Conservation (phyloP, 176 grass and related monocot species). For the Paspalum vaginatum region DNA sequence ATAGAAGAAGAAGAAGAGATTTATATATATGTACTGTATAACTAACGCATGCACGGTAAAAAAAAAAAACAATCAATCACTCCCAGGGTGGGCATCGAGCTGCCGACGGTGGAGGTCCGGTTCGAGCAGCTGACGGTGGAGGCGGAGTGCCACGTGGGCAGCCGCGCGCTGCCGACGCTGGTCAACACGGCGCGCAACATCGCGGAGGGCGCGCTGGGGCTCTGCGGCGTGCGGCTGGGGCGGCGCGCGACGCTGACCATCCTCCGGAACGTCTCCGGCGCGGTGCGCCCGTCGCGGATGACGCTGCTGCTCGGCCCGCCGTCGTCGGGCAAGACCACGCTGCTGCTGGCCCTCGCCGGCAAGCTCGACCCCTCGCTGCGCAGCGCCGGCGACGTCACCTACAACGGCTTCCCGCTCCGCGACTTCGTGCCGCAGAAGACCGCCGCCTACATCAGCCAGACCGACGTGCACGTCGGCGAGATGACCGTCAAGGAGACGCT, state of each 20-base stretch:
- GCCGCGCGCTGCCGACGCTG: slow-evolving; percentile 83
- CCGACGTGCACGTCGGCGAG: slow-evolving; percentile 87
- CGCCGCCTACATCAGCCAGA: slow-evolving; percentile 98
- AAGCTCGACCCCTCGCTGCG: slow-evolving; percentile 76
- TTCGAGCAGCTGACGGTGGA: slow-evolving; percentile 76
- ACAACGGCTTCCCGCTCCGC: slow-evolving; percentile 69
- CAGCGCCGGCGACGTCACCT: slow-evolving; percentile 61
- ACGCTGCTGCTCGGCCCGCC: slow-evolving; percentile 91
- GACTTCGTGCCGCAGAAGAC: slow-evolving; percentile 98
- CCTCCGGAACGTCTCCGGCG: slow-evolving; percentile 69
- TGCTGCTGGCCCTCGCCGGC: slow-evolving; percentile 83
- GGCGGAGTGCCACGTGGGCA: slow-evolving; percentile 79
- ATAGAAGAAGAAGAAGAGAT: too few relatives aligned
- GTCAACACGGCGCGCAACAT: slow-evolving; percentile 75
- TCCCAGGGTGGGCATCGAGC: slow-evolving; percentile 91
- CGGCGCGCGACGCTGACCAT: slow-evolving; percentile 66
- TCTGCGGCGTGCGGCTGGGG: slow-evolving; percentile 47
- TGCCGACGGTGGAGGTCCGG: slow-evolving; percentile 93
- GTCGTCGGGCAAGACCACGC: slow-evolving; percentile 94
- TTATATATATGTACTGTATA: too few relatives aligned
- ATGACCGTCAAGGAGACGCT: slow-evolving; percentile 99
- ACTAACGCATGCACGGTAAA: too few relatives aligned
- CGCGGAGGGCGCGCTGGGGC: slow-evolving; percentile 53
- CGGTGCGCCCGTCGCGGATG: slow-evolving; percentile 73
- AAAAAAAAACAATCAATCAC: neutral